phyloP scores from a whole-genome alignment of 768 basidiomycete genomes.

The Dictyophora rubrovolvata region DNA sequence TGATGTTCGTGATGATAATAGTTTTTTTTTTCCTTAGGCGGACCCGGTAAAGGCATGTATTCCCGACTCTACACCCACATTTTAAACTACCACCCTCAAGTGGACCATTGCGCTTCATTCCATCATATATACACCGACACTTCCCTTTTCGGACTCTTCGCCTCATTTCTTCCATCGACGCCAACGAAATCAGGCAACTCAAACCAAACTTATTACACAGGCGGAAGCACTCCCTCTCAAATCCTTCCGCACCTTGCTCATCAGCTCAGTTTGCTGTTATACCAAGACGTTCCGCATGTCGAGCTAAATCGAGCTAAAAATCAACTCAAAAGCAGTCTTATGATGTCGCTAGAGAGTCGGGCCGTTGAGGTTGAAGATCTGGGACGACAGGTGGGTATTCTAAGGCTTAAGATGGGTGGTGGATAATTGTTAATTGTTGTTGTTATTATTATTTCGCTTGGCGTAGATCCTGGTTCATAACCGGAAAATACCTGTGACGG shows the following conservation, averaged over 20 bases:
- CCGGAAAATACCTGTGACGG: slow-evolving; percentile 74
- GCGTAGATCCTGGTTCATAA: slow-evolving; percentile 72
- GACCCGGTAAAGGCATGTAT: slow-evolving; percentile 99
- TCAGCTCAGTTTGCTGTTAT: slow-evolving; percentile 75
- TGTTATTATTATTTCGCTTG: background rate
- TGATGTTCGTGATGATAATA: background rate
- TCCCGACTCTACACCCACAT: slow-evolving; percentile 93
- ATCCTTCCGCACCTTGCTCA: slow-evolving; percentile 79
- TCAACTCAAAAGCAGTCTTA: slow-evolving; percentile 83
- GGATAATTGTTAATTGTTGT: too few relatives aligned
- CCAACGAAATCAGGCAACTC: slow-evolving; percentile 27
- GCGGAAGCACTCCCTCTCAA: slow-evolving; percentile 50
- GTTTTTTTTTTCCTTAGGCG: slow-evolving; percentile 38
- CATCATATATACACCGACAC: slow-evolving; percentile 96
- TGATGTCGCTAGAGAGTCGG: slow-evolving; percentile 90
- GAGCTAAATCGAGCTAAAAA: slow-evolving; percentile 89
- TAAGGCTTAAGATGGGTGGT: background rate
- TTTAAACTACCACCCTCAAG: slow-evolving; percentile 84
- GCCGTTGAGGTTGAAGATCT: slow-evolving; percentile 82
- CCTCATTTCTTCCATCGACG: slow-evolving; percentile 64
- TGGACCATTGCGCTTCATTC: slow-evolving; percentile 94
- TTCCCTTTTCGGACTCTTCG: slow-evolving; percentile 85
- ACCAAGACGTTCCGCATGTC: slow-evolving; percentile 48
- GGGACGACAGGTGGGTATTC: slow-evolving; percentile 63
- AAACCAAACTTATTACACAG: slow-evolving; percentile 18